Base-by-base conservation (phyloP, 306 rosid genomes). In the Quercus suber region DNA sequence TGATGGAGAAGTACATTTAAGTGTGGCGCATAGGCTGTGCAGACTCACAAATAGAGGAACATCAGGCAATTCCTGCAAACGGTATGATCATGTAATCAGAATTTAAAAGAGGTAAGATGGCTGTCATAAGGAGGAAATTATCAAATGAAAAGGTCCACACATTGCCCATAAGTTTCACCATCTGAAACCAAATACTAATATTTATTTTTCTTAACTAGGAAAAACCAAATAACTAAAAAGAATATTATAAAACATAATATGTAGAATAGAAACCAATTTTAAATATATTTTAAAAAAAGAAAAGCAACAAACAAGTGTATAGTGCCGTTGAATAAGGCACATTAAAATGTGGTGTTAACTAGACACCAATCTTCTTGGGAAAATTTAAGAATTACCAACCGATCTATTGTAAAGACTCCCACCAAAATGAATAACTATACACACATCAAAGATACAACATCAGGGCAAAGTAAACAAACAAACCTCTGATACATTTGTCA, bases 1-100 rank as follows among this genome's bases (percentile, higher is more conserved):
- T 0, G 98, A 90, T 15, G 99, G 99, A 84, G 99, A 95, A 65
- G 99, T 95, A 88, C 99, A 95, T 84, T 95, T 95, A 13, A 95
- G 92, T 49, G 98, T 95, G 85, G 98, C 86, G 64, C 97, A 93
- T 76, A 95, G 97, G 84, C 81, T 95, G 90, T 95, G 98, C 86
- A 95, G 86, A 83, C 99, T 95, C 87, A 91, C 73, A 84, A 93
- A 95, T 67, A 95, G 79, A n/a, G 98, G 99, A 83, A 93, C 92
- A 81, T 95, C 99, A 1, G 90, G 91, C 87, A 95, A 80, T 78
- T 95, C 99, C 98, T 93, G 92, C 81, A 87, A 80, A 81, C 30
- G 72, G 28, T 33, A 75, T 28, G 63, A 9, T 19, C 55, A 55
- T 57, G 10, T 30, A 57, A 35, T 63, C 73, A 35, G 60, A 83